These are phyloP conservation scores for Fraxinus albicans DNA, from an alignment of 305 asterid genomes.

Conservation along the genomic window DNA sequence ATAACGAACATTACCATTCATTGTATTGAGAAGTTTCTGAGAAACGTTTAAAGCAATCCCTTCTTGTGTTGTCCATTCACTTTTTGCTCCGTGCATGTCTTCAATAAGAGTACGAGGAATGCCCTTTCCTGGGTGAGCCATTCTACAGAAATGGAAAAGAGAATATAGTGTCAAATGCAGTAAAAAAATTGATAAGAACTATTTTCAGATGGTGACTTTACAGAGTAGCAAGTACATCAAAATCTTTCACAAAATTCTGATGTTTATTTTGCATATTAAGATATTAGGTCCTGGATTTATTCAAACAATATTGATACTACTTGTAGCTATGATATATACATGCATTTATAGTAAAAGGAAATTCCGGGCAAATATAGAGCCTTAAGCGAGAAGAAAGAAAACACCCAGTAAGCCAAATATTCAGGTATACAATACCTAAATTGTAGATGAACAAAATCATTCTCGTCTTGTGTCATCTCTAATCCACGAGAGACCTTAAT, in stretches of 20 bases:
- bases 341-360: not conserved
- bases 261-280: not conserved
- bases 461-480: constrained; percentile 44
- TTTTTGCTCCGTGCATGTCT: constrained; percentile 43
- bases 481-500: constrained; percentile 45
- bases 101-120: constrained; percentile 48
- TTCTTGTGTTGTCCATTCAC: constrained; percentile 33
- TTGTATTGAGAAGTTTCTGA: constrained; percentile 41
- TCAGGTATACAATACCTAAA: constrained; percentile 45
- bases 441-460: constrained; percentile 47
- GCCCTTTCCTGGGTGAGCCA: constrained; percentile 64
- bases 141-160: constrained; percentile 29
- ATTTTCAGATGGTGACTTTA: not conserved
- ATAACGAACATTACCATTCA: constrained; percentile 62
- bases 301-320: not conserved
- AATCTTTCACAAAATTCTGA: not conserved
- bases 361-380: not conserved
- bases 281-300: not conserved
- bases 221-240: not conserved
- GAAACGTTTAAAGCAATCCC: constrained; percentile 49
- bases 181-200: not conserved
- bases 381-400: not conserved
- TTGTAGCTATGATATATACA: not conserved
- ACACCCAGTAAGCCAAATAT: not conserved
- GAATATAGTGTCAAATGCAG: not conserved